Conservation (phyloP, 2,329 filamentous ascomycete species). For the Dryadomyces quercus-mongolicae region DNA sequence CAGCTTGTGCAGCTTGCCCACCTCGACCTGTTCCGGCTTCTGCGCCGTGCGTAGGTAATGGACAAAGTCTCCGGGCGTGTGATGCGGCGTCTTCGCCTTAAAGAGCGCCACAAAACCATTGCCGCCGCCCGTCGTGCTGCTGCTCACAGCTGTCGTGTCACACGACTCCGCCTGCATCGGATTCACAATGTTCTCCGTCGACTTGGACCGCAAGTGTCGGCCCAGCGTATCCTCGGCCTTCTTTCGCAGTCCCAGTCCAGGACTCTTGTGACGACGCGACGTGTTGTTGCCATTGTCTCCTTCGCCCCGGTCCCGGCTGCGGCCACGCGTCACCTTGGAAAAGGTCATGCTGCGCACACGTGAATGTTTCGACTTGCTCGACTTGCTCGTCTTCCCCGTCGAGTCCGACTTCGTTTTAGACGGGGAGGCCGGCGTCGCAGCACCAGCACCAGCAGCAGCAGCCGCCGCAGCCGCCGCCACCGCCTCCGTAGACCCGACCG, state of each 20-base stretch:
- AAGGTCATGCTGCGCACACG: slow-evolving; percentile 72
- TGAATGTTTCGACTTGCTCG: slow-evolving; percentile 42
- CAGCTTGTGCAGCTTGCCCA: slow-evolving; percentile 91
- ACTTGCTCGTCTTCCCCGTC: slow-evolving; percentile 15
- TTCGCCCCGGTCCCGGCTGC: slow-evolving; percentile 6
- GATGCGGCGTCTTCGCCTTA: slow-evolving; percentile 61
- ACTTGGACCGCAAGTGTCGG: slow-evolving; percentile 59
- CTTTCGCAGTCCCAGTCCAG: slow-evolving; percentile 62
- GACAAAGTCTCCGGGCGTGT: slow-evolving; percentile 74
- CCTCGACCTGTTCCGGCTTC: slow-evolving; percentile 73
- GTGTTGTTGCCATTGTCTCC: background rate
- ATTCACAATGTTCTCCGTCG: slow-evolving; percentile 54
- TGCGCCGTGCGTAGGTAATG: slow-evolving; percentile 69
- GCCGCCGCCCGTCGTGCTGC: slow-evolving; percentile 6
- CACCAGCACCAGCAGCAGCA: too few relatives aligned
- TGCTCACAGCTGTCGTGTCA: slow-evolving; percentile 25
- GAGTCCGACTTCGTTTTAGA: background rate
- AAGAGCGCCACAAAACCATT: slow-evolving; percentile 33
- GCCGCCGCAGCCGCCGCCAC: slow-evolving; percentile 17
- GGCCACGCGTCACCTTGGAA: slow-evolving; percentile 36
- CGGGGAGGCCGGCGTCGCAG: slow-evolving; percentile 9
- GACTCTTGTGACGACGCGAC: slow-evolving; percentile 34
- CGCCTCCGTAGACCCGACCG: background rate
- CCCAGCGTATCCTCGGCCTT: slow-evolving; percentile 46
- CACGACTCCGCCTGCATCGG: slow-evolving; percentile 23